Evolutionary conservation across 148 eudicot genomes (phyloP).

Genomic region (Arbutus unedo): DNA sequence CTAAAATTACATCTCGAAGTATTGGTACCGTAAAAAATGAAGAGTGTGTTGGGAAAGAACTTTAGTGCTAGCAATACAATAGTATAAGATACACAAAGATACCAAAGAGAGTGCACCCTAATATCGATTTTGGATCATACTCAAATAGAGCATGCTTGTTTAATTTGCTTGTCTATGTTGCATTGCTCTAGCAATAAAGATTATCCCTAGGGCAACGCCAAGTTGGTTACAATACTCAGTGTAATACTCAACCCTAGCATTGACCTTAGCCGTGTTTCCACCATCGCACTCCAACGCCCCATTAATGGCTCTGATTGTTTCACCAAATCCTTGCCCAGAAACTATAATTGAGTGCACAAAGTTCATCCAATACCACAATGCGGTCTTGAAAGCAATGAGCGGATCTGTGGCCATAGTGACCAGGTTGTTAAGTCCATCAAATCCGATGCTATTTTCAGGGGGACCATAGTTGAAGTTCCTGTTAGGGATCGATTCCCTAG

Average conservation of each 20-base stretch:
- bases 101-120: too few species aligned
- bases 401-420: constrained; percentile 44
- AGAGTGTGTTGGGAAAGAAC: too few species aligned
- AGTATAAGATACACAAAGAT: too few species aligned
- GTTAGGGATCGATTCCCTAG: too few species aligned
- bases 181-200: constrained; percentile 22
- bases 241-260: constrained; percentile 37
- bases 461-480: constrained; percentile 61
- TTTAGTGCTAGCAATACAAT: too few species aligned
- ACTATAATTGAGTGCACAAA: constrained; percentile 32
- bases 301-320: constrained; percentile 52
- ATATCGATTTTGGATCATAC: too few species aligned
- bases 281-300: constrained; percentile 48
- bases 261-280: constrained; percentile 14
- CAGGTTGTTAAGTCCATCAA: constrained; percentile 46
- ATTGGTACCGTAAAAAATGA: too few species aligned
- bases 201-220: constrained; percentile 44
- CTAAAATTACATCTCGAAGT: too few species aligned
- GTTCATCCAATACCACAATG: constrained; percentile 62
- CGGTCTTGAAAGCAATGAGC: constrained; percentile 44
- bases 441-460: constrained; percentile 32
- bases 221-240: constrained; percentile 43
- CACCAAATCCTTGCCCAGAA: constrained; percentile 58
- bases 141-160: too few species aligned
- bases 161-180: neutral